phyloP scores from a whole-genome alignment of 176 grass and related monocot species.

The Bromus sterilis region DNA sequence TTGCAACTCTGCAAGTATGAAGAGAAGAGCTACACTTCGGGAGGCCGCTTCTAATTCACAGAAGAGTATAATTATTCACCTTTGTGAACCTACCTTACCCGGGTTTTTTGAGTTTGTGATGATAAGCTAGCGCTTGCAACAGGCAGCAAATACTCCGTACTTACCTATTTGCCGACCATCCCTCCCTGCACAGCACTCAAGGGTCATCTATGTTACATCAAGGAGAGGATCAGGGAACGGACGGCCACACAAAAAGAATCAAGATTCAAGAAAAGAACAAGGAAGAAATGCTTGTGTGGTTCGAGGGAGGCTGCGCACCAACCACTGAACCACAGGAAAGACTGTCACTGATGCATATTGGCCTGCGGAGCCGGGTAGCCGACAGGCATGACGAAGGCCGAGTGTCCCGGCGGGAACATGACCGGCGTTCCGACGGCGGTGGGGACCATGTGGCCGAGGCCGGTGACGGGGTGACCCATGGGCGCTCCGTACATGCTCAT shows the following conservation, averaged over 20 bases:
- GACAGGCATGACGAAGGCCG: conserved; percentile 76
- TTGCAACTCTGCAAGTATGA: not conserved
- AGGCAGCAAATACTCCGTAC: conserved; percentile 29
- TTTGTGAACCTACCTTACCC: not conserved
- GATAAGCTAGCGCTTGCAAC: conserved; percentile 26
- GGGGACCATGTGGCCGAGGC: conserved; percentile 44
- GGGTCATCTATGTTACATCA: conserved; percentile 25
- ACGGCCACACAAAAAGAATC: conserved; percentile 19
- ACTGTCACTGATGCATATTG: conserved; percentile 62
- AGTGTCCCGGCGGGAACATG: conserved; percentile 78
- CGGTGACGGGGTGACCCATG: conserved; percentile 64
- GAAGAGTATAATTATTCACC: too few species aligned
- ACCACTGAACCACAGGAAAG: not conserved
- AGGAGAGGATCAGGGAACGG: conserved; percentile 13
- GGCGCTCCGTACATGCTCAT: conserved; percentile 55
- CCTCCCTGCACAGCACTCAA: conserved; percentile 16
- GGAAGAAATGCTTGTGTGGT: not conserved
- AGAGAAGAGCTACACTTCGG: not conserved
- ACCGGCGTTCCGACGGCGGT: conserved; percentile 79
- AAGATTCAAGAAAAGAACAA: conserved; percentile 22
- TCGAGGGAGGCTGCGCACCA: not conserved
- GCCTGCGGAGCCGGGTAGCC: conserved; percentile 63
- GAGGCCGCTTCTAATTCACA: conserved; percentile 31
- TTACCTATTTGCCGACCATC: not conserved
- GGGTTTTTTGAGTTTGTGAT: not conserved